Percentiles rank a stretch among this genome's conserved stretches.
Conservation (phyloP, 192 early-diverging fungal species). For the Backusella australiensis region DNA sequence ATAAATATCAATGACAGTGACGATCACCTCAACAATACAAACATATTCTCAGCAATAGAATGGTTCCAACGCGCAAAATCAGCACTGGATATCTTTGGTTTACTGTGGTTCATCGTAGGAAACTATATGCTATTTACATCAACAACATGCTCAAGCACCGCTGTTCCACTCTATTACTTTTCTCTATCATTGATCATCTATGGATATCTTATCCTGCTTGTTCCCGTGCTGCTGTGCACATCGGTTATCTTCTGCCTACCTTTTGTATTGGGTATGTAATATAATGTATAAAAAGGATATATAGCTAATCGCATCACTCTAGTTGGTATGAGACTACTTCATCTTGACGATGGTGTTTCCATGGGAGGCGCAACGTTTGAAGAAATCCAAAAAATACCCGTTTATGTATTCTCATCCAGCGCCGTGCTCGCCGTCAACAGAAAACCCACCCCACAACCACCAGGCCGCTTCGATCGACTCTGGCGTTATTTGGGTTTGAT, state of each 20-base stretch:
- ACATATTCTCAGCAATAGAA: not conserved
- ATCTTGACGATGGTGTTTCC: conserved; percentile 48
- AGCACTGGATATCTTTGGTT: conserved; percentile 50
- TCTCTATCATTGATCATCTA: conserved; percentile 60
- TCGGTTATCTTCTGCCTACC: conserved; percentile 63
- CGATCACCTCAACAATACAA: not conserved
- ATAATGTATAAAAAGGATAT: not conserved
- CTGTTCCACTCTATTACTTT: conserved; percentile 59
- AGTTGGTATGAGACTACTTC: conserved; percentile 56
- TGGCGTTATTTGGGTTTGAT: conserved; percentile 18
- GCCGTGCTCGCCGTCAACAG: not conserved
- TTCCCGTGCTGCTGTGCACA: conserved; percentile 57
- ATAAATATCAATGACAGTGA: not conserved
- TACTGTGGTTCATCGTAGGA: conserved; percentile 63
- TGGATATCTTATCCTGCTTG: conserved; percentile 63
- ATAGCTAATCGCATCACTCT: too few species aligned
- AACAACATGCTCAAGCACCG: conserved; percentile 38
- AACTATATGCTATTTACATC: conserved; percentile 68
- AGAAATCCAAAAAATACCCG: conserved; percentile 66
- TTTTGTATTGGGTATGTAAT: conserved; percentile 40
- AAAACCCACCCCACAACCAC: not conserved
- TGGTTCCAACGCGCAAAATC: conserved; percentile 39
- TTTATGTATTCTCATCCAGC: conserved; percentile 50
- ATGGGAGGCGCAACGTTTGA: conserved; percentile 67
- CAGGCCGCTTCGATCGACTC: conserved; percentile 9